Evolutionary conservation across 495 filamentous ascomycete species (phyloP).

Genomic region (Penicillium herquei): DNA sequence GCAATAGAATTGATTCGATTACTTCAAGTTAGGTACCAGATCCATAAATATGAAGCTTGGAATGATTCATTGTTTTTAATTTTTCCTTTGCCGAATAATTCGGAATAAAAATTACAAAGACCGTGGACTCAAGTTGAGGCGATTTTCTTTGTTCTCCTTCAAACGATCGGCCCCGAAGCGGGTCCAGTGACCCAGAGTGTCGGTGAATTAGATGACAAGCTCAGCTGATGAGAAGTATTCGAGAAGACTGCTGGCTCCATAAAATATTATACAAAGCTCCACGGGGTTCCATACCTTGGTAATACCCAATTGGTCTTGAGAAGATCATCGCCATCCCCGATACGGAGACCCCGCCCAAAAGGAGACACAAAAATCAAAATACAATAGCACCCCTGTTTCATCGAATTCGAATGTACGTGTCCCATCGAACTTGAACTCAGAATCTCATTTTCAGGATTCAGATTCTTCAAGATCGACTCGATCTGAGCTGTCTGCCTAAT

Average conservation of each 20-base stretch:
- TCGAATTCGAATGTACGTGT: neutral
- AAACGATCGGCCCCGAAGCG: constrained; percentile 21
- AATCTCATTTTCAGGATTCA: too few species aligned
- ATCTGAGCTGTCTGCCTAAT: neutral
- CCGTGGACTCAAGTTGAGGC: too few species aligned
- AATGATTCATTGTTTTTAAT: too few species aligned
- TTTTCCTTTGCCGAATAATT: too few species aligned
- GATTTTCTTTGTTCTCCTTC: neutral
- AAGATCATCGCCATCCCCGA: constrained; percentile 18
- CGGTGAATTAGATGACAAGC: constrained; percentile 30
- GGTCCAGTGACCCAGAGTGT: constrained; percentile 24
- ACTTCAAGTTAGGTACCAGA: too few species aligned
- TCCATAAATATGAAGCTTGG: too few species aligned
- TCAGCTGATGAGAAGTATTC: constrained; percentile 26
- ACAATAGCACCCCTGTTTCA: neutral
- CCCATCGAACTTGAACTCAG: constrained; percentile 2
- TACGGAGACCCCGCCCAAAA: neutral
- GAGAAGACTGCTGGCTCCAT: constrained; percentile 17
- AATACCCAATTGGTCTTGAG: constrained; percentile 2
- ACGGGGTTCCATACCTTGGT: neutral
- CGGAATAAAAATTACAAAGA: too few species aligned
- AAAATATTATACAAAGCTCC: constrained; percentile 3
- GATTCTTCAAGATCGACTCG: too few species aligned
- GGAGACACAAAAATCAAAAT: neutral
- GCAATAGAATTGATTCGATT: too few species aligned